Percentiles rank a stretch among this genome's conserved stretches.
These are phyloP conservation scores for Kandelia obovata DNA, from an alignment of 345 rosid species.

Conservation along the genomic window DNA sequence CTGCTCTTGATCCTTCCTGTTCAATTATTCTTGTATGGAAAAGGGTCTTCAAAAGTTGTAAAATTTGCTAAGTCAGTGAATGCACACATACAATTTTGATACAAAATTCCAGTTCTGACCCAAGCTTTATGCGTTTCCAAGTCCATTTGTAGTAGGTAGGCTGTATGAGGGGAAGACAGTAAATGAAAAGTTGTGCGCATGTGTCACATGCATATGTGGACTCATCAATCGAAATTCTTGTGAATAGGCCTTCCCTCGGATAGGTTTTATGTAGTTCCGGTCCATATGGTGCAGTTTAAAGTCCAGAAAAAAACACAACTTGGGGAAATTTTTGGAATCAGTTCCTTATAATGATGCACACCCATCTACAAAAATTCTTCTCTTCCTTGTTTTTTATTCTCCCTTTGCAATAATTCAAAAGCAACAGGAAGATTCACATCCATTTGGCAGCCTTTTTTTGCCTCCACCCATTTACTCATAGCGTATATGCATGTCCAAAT, in stretches of 20 bases:
- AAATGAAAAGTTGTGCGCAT: constrained; percentile 16
- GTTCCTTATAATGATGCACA: constrained; percentile 51
- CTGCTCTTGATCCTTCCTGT: neutral
- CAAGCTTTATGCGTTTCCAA: neutral
- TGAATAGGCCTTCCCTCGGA: constrained; percentile 42
- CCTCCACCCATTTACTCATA: neutral
- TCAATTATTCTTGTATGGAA: neutral
- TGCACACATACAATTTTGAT: neutral
- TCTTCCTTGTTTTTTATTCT: constrained; percentile 42
- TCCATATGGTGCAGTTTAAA: constrained; percentile 36
- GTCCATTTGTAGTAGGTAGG: neutral
- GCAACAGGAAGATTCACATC: constrained; percentile 50
- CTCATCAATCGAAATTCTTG: constrained; percentile 18
- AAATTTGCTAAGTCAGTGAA: neutral
- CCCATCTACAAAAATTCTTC: constrained; percentile 41
- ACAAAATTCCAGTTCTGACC: constrained; percentile 5
- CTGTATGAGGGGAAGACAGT: constrained; percentile 35
- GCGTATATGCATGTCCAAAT: constrained; percentile 30
- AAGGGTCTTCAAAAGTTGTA: neutral
- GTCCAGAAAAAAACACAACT: constrained; percentile 22
- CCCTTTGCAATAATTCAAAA: constrained; percentile 63
- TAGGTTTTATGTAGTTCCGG: constrained; percentile 38
- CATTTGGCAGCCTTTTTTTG: constrained; percentile 16
- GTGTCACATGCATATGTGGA: neutral
- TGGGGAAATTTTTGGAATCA: constrained; percentile 38